These are phyloP conservation scores for Cystobasidium sp. DNA, from an alignment of 1,284 basidiomycete species.

Conservation along the genomic window DNA sequence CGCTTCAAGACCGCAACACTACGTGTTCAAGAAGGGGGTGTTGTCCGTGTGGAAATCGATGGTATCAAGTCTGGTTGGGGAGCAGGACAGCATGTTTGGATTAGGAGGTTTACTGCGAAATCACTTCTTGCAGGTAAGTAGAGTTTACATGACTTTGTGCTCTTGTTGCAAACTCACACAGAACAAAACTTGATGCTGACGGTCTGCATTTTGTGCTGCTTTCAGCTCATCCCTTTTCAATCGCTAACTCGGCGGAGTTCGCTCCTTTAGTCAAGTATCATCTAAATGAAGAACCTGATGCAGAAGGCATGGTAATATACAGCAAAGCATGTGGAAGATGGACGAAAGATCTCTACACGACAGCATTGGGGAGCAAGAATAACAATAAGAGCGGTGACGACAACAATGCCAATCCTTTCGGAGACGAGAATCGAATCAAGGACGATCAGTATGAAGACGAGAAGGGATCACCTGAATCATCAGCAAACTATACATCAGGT, in stretches of 20 bases:
- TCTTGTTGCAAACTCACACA: not conserved
- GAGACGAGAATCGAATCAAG: not conserved
- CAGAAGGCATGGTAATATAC: constrained; percentile 44
- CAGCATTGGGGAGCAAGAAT: not conserved
- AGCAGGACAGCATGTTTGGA: constrained; percentile 48
- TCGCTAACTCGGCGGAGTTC: constrained; percentile 43
- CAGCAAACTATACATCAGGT: no score
- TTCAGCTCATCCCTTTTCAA: constrained; percentile 48
- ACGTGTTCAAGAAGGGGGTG: constrained; percentile 25
- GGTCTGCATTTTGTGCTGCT: not conserved
- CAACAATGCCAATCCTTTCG: not conserved
- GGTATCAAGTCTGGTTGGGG: constrained; percentile 43
- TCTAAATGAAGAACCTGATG: constrained; percentile 1
- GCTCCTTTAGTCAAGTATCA: constrained; percentile 1
- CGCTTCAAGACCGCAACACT: constrained; percentile 37
- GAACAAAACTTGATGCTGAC: not conserved
- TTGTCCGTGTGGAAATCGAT: constrained; percentile 40
- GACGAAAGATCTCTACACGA: constrained; percentile 28
- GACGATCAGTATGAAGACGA: not conserved
- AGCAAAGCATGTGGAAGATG: constrained; percentile 44
- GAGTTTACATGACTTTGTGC: not conserved
- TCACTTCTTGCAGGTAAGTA: constrained; percentile 26
- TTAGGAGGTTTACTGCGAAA: constrained; percentile 16
- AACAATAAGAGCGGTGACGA: not conserved
- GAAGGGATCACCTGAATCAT: not conserved